phyloP scores from a whole-genome alignment of 2,329 filamentous ascomycete genomes.

The Aspergillus pseudoterreus region DNA sequence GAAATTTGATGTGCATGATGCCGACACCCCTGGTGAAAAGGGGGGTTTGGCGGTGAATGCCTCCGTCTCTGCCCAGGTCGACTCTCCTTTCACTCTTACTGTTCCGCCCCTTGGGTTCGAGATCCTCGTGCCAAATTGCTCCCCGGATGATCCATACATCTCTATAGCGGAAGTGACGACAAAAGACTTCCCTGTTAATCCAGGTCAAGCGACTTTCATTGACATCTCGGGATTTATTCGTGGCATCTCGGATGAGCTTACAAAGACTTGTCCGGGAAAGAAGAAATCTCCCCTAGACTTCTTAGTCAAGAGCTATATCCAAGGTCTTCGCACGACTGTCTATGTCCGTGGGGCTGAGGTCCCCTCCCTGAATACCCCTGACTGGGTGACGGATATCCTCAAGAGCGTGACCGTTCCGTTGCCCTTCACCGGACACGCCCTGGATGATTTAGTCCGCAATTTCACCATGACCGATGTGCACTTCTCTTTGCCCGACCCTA shows the following conservation, averaged over 20 bases:
- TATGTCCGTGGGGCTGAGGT: slow-evolving; percentile 76
- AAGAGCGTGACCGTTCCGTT: slow-evolving; percentile 79
- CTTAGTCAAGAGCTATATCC: slow-evolving; percentile 75
- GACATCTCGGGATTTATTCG: slow-evolving; percentile 69
- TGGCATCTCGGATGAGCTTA: slow-evolving; percentile 70
- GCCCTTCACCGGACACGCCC: slow-evolving; percentile 74
- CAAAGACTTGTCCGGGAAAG: slow-evolving; percentile 69
- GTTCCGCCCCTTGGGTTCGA: slow-evolving; percentile 80
- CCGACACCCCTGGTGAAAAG: slow-evolving; percentile 50
- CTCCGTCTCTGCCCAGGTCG: slow-evolving; percentile 67
- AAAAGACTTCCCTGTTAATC: slow-evolving; percentile 61
- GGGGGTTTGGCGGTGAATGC: slow-evolving; percentile 78
- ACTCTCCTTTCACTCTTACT: slow-evolving; percentile 71
- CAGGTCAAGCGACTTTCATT: slow-evolving; percentile 64
- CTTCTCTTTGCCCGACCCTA: slow-evolving; percentile 77
- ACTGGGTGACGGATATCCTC: slow-evolving; percentile 78
- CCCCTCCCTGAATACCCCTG: slow-evolving; percentile 64
- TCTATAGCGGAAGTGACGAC: slow-evolving; percentile 73
- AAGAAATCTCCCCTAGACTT: slow-evolving; percentile 79
- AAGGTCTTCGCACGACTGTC: slow-evolving; percentile 72
- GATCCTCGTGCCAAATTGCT: slow-evolving; percentile 79
- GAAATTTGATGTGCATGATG: slow-evolving; percentile 74
- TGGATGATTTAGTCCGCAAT: slow-evolving; percentile 80
- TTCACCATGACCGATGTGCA: slow-evolving; percentile 83
- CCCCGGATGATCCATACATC: slow-evolving; percentile 67